phyloP scores from a whole-genome alignment of 2,329 filamentous ascomycete species.

The Leptodontidium sp. region DNA sequence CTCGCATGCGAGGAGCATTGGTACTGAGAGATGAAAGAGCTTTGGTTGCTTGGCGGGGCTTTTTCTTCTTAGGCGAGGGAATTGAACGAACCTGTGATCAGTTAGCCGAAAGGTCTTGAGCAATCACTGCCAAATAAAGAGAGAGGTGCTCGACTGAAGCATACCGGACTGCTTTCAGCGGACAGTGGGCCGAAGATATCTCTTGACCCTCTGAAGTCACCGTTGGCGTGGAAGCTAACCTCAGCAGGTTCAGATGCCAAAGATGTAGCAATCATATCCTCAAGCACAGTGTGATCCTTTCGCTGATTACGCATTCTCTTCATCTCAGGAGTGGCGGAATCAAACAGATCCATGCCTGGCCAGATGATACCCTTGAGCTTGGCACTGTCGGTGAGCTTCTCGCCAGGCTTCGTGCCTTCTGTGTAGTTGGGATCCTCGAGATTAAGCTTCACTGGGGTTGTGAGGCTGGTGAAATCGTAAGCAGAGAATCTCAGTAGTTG shows the following conservation, averaged over 20 bases:
- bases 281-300: slow-evolving; percentile 76
- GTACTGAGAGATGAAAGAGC: slow-evolving; percentile 36
- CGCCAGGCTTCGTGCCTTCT: slow-evolving; percentile 32
- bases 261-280: slow-evolving; percentile 71
- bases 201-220: slow-evolving; percentile 59
- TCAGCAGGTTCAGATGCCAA: slow-evolving; percentile 69
- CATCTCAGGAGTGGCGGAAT: slow-evolving; percentile 77
- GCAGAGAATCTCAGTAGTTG: background rate
- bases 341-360: slow-evolving; percentile 84
- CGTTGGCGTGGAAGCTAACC: slow-evolving; percentile 65
- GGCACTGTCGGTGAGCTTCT: slow-evolving; percentile 42
- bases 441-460: slow-evolving; percentile 38
- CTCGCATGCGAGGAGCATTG: slow-evolving; percentile 41
- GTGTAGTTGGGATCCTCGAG: slow-evolving; percentile 24
- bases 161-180: slow-evolving; percentile 58
- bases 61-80: slow-evolving; percentile 44
- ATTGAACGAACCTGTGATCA: slow-evolving; percentile 25
- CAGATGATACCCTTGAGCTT: slow-evolving; percentile 75
- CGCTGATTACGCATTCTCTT: slow-evolving; percentile 80
- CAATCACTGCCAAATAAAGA: background rate
- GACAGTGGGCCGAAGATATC: slow-evolving; percentile 69
- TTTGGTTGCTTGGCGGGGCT: slow-evolving; percentile 36
- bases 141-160: slow-evolving; percentile 36
- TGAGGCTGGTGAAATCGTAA: slow-evolving; percentile 33
- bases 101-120: slow-evolving; percentile 24